Base-by-base conservation (phyloP, 495 filamentous ascomycete genomes). In the Entonaema liquescens region DNA sequence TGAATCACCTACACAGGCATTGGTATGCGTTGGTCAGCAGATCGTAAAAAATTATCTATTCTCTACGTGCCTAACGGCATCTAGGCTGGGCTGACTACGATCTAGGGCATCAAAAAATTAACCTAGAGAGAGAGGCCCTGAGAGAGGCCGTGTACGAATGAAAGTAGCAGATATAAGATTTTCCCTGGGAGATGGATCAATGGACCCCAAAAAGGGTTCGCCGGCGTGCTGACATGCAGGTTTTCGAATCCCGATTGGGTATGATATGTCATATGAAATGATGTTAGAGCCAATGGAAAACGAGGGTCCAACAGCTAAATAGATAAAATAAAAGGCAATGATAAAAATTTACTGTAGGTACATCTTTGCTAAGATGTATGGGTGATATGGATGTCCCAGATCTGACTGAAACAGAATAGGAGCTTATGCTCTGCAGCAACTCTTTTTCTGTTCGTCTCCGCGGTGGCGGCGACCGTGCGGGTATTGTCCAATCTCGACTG, bases 381-480 rank as follows among this genome's bases (percentile, higher is more conserved):
- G 62, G 25, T 21, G 38, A 42, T 65, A 68, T 73, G 31, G 31
- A 33, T 33, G 72, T 75, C 65, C 72, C 70, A 77, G 75, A 77
- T 77, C 75, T 75, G 72, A 75, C 75, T 74, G 75, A 77, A 72
- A 77, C 75, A 71, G 59, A 57, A 63, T 38, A 28, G 23, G 61
- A 69, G 61, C 65, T 59, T 73, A 71, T 71, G 66, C 63, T 67
- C 71, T 67, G 71, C 71, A 73, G 65, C 65, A 70, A 7, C 61
- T 60, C 56, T 59, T 55, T 62, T 63, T 57, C 49, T 65, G 55
- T 73, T 64, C 65, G 65, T 73, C 70, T 72, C 70, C 65, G 61
- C 58, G 61, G 70, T 65, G 70, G 70, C 65, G 70, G 61, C 61
- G 65, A 73, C 61, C 65, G 60, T 69, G 57, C 50, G 70, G 42